Conservation (phyloP, 495 filamentous ascomycete species). For the Copromyces sp. region DNA sequence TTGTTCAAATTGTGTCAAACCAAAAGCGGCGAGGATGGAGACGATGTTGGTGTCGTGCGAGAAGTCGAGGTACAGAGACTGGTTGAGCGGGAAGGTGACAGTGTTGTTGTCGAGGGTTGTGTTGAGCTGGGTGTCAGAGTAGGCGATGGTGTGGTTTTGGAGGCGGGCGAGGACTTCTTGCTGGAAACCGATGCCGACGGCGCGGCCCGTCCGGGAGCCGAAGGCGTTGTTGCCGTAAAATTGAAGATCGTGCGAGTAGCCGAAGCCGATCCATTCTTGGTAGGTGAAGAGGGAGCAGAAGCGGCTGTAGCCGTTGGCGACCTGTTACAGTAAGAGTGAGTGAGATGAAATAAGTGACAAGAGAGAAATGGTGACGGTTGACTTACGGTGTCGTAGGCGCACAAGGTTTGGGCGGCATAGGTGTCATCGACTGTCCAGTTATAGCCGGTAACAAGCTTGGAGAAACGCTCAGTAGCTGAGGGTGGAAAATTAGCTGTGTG, state of each 20-base stretch:
- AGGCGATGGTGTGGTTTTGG: constrained; percentile 40
- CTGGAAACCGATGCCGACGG: constrained; percentile 54
- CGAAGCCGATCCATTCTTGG: constrained; percentile 62
- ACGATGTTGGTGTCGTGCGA: constrained; percentile 78
- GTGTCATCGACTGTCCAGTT: constrained; percentile 41
- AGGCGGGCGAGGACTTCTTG: constrained; percentile 52
- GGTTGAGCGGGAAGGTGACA: constrained; percentile 58
- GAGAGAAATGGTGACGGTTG: constrained; percentile 25
- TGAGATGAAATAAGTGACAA: constrained; percentile 24
- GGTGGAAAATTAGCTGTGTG: background rate
- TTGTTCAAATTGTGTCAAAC: constrained; percentile 54
- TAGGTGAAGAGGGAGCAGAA: constrained; percentile 67
- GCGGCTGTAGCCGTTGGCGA: constrained; percentile 52
- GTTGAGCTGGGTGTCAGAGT: constrained; percentile 48
- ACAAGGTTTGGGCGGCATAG: constrained; percentile 56
- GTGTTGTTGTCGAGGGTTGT: constrained; percentile 56
- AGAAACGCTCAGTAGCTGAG: constrained; percentile 36
- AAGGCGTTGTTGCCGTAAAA: constrained; percentile 50
- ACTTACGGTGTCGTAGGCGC: constrained; percentile 59
- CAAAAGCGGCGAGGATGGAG: constrained; percentile 59
- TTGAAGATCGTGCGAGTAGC: constrained; percentile 54
- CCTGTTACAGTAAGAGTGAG: background rate
- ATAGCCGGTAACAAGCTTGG: constrained; percentile 36
- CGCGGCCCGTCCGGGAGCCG: constrained; percentile 51
- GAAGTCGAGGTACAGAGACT: constrained; percentile 67